Conservation (phyloP, 2,329 filamentous ascomycete species). For the Coleophoma eucalyptorum region DNA sequence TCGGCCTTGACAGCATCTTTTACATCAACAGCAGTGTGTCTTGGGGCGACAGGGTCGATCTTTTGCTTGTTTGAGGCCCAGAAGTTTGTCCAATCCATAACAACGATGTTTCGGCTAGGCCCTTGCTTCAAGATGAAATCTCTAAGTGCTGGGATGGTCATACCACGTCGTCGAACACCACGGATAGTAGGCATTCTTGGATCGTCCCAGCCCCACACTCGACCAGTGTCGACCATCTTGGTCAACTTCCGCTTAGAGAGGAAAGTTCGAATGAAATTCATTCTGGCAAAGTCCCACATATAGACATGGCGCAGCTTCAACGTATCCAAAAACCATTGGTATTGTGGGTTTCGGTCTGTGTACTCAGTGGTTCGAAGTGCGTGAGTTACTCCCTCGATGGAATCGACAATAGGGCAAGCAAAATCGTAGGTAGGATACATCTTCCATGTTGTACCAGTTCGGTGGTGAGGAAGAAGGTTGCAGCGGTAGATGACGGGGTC, state of each 20-base stretch:
- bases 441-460: conserved; percentile 77
- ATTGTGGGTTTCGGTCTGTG: conserved; percentile 81
- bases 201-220: conserved; percentile 83
- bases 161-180: conserved; percentile 72
- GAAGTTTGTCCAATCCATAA: conserved; percentile 77
- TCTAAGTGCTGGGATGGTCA: conserved; percentile 74
- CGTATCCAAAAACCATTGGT: conserved; percentile 79
- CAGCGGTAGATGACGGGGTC: conserved; percentile 98
- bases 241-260: conserved; percentile 84
- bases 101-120: conserved; percentile 77
- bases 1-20: conserved; percentile 67
- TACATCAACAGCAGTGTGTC: conserved; percentile 69
- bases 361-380: conserved; percentile 83
- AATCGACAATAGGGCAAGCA: conserved; percentile 78
- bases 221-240: conserved; percentile 73
- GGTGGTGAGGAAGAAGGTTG: conserved; percentile 84
- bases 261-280: conserved; percentile 82
- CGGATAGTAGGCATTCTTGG: conserved; percentile 83
- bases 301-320: conserved; percentile 72
- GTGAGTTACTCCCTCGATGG: conserved; percentile 78
- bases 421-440: conserved; percentile 88
- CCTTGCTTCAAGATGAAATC: conserved; percentile 85
- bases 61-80: conserved; percentile 74
- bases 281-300: conserved; percentile 81
- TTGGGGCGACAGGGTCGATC: conserved; percentile 72